These are phyloP conservation scores for Geosmithia flava DNA, from an alignment of 2,329 filamentous ascomycete genomes.

Conservation along the genomic window DNA sequence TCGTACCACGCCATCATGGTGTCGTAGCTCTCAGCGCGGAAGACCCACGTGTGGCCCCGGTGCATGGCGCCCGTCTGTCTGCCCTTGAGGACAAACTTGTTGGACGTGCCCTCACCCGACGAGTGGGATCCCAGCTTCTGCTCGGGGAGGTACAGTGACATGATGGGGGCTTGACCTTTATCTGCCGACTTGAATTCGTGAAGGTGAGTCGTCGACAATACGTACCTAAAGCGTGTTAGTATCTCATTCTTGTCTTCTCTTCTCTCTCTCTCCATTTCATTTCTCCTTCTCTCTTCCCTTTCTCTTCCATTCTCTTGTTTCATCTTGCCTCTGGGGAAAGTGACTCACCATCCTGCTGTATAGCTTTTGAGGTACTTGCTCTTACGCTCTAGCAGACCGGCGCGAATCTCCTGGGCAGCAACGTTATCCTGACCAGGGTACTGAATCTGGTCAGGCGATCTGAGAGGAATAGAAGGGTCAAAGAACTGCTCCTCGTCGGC, in stretches of 20 bases:
- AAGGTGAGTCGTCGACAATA: conserved; percentile 88
- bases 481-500: conserved; percentile 74
- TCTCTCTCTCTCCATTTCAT: too few relatives aligned
- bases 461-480: conserved; percentile 67
- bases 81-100: conserved; percentile 97
- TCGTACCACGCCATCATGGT: conserved; percentile 97
- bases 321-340: background rate
- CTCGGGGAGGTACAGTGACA: conserved; percentile 91
- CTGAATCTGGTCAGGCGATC: conserved; percentile 69
- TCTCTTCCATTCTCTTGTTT: background rate
- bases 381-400: conserved; percentile 89
- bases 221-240: conserved; percentile 53
- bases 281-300: too few relatives aligned
- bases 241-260: background rate
- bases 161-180: conserved; percentile 79
- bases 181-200: conserved; percentile 99
- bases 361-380: conserved; percentile 99
- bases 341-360: conserved; percentile 75
- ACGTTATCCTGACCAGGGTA: conserved; percentile 87
- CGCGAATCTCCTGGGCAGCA: conserved; percentile 70
- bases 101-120: conserved; percentile 66
- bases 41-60: conserved; percentile 63
- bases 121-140: conserved; percentile 94
- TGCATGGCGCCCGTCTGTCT: conserved; percentile 90
- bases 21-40: conserved; percentile 64